phyloP scores from a whole-genome alignment of 371 early-diverging fungal genomes.

The Rozella allomycis region DNA sequence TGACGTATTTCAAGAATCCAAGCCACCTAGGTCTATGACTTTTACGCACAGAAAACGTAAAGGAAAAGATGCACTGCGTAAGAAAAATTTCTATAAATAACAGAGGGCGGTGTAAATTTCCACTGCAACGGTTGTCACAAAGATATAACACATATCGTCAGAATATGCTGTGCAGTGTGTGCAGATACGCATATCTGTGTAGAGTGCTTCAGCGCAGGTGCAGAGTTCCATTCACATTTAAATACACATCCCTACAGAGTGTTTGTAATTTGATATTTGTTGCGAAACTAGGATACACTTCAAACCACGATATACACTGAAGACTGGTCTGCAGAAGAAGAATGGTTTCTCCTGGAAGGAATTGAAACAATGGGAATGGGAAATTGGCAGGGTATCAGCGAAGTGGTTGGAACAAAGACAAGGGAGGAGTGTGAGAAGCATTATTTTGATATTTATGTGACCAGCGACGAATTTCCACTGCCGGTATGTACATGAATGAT shows the following conservation, averaged over 20 bases:
- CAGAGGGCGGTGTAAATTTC: slow-evolving; percentile 30
- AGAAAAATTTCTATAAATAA: no score
- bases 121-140: slow-evolving; percentile 79
- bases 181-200: slow-evolving; percentile 87
- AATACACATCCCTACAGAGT: slow-evolving; percentile 70
- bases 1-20: no score
- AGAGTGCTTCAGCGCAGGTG: slow-evolving; percentile 68
- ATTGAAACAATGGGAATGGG: slow-evolving; percentile 82
- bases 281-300: slow-evolving; percentile 36
- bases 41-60: no score
- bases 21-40: no score
- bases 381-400: slow-evolving; percentile 88
- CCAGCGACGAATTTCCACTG: slow-evolving; percentile 47
- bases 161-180: slow-evolving; percentile 78
- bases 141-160: slow-evolving; percentile 65
- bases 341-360: slow-evolving; percentile 78
- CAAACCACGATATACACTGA: slow-evolving; percentile 61
- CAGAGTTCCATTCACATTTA: slow-evolving; percentile 59
- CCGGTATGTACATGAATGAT: no score
- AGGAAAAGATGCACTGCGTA: no score
- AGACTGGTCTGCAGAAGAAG: slow-evolving; percentile 94
- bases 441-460: slow-evolving; percentile 63
- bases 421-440: slow-evolving; percentile 72
- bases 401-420: slow-evolving; percentile 74
- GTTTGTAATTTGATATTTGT: slow-evolving; percentile 19